phyloP scores from a whole-genome alignment of 2,329 filamentous ascomycete species.

The Fusarium sulawesiense region DNA sequence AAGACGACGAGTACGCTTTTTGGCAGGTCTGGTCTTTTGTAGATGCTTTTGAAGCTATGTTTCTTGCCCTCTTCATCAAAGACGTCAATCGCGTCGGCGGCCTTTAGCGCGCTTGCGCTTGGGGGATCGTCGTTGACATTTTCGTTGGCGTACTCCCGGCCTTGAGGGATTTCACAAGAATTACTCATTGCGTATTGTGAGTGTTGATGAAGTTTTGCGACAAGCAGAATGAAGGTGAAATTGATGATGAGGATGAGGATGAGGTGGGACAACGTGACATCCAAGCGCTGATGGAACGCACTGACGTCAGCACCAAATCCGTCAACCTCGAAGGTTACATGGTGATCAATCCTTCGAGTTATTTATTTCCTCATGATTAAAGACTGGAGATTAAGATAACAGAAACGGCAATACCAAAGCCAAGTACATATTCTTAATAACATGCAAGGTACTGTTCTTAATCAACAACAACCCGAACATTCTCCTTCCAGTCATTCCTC shows the following conservation, averaged over 20 bases:
- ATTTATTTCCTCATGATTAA: neutral
- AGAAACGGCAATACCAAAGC: too few species aligned
- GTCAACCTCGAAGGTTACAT: neutral
- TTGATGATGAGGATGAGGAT: neutral
- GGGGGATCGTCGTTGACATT: constrained; percentile 17
- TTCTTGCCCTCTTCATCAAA: constrained; percentile 8
- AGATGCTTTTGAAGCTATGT: constrained; percentile 28
- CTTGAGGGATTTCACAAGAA: neutral
- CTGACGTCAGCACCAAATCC: neutral
- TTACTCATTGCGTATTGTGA: neutral
- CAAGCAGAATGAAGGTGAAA: neutral
- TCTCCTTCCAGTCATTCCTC: constrained; percentile 24
- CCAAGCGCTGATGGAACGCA: neutral
- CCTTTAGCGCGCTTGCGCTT: neutral
- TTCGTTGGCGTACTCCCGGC: neutral
- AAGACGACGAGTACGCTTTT: constrained; percentile 24
- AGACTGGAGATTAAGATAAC: too few species aligned
- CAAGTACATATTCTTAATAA: too few species aligned
- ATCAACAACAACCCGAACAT: neutral
- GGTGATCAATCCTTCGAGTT: neutral
- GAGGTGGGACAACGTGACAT: neutral
- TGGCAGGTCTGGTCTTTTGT: neutral
- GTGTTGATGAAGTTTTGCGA: neutral
- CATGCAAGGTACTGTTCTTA: neutral
- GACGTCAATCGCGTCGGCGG: constrained; percentile 10